A percentile compares a stretch with the other conserved stretches of the same genome.
Evolutionary conservation across 78 protist species (phyloP).

Genomic region (Dictyostelium intermedium): DNA sequence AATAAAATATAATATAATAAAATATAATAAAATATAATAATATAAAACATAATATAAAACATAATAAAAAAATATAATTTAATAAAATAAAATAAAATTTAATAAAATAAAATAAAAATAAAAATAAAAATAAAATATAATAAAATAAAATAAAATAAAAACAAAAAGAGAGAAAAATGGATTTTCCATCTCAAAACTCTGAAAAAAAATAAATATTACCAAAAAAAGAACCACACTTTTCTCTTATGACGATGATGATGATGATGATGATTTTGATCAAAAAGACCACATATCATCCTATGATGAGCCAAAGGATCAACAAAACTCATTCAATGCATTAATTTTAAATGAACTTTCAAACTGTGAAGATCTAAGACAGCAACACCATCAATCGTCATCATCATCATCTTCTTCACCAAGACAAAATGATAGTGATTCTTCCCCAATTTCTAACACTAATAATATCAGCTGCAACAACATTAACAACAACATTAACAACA

Average conservation of each 20-base stretch:
- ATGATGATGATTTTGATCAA: background rate
- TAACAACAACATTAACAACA: no score
- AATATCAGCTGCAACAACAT: background rate
- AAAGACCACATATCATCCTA: background rate
- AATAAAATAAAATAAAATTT: no score
- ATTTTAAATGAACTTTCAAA: background rate
- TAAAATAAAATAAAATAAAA: background rate
- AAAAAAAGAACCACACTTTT: background rate
- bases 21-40: background rate
- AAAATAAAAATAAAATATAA: no score
- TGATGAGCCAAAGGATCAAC: background rate
- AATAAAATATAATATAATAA: background rate
- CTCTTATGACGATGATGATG: slow-evolving; percentile 1
- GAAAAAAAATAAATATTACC: background rate
- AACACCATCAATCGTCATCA: background rate
- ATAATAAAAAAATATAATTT: background rate
- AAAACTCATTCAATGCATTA: background rate
- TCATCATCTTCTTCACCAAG: background rate
- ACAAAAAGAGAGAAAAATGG: background rate
- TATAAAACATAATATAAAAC: background rate
- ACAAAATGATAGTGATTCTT: background rate
- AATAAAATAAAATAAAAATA: background rate
- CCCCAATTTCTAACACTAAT: background rate
- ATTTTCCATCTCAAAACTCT: background rate
- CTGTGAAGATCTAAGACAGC: background rate